phyloP scores from a whole-genome alignment of 2,329 filamentous ascomycete species.

The Phialocephala sp. region DNA sequence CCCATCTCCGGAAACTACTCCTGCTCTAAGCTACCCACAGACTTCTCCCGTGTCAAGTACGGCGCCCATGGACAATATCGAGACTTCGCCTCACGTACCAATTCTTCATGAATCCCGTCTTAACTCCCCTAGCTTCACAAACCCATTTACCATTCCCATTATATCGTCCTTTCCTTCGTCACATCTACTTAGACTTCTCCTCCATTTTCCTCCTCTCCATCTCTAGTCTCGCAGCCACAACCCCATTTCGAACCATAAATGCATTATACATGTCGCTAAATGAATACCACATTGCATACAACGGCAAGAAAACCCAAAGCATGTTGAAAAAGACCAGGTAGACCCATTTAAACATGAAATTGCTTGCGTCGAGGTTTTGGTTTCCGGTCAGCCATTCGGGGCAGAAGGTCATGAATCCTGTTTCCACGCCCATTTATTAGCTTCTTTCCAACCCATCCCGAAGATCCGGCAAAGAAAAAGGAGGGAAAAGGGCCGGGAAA shows the following conservation, averaged over 20 bases:
- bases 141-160: no score
- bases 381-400: conserved; percentile 71
- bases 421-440: not conserved
- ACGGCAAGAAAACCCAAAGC: conserved; percentile 68
- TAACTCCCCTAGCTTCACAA: not conserved
- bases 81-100: no score
- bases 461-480: not conserved
- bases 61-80: no score
- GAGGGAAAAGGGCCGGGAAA: not conserved
- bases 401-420: conserved; percentile 72
- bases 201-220: not conserved
- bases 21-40: no score
- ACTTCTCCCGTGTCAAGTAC: no score
- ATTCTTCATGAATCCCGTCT: no score
- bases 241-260: conserved; percentile 49
- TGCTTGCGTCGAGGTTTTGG: conserved; percentile 66
- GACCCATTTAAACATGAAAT: conserved; percentile 67
- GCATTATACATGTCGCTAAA: conserved; percentile 61
- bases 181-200: conserved; percentile 8
- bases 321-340: conserved; percentile 73
- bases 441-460: not conserved
- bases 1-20: not conserved
- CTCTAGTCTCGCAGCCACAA: conserved; percentile 37
- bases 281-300: conserved; percentile 63
- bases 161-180: not conserved